Conservation (phyloP, 345 rosid genomes). For the Xanthoceras sorbifolium region DNA sequence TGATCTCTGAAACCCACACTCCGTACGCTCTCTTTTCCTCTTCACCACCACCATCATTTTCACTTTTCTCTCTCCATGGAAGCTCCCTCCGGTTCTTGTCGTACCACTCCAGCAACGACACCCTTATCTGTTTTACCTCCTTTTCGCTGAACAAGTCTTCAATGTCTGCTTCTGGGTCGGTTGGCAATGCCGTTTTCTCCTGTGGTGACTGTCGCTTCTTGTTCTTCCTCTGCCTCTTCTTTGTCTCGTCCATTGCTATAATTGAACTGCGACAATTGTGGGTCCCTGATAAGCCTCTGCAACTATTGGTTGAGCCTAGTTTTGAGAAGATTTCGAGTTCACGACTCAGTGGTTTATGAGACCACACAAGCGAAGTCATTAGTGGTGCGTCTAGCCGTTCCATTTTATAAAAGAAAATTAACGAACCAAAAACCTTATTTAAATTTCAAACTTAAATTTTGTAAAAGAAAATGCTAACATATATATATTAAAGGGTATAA, state of each 20-base stretch:
- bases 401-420: no score
- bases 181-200: background rate
- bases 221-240: constrained; percentile 4
- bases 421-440: no score
- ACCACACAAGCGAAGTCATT: constrained; percentile 3
- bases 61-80: constrained; percentile 66
- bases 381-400: background rate
- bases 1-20: constrained; percentile 95
- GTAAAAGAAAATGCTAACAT: no score
- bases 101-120: constrained; percentile 67
- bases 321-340: background rate
- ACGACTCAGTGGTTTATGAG: background rate
- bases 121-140: constrained; percentile 55
- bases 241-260: constrained; percentile 2
- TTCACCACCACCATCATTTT: constrained; percentile 30
- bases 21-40: constrained; percentile 69
- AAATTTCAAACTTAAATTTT: no score
- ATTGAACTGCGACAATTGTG: background rate
- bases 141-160: constrained; percentile 69
- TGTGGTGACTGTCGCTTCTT: background rate
- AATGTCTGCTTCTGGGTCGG: constrained; percentile 40
- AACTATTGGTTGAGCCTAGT: background rate
- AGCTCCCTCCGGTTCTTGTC: constrained; percentile 68
- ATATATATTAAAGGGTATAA: no score
- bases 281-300: background rate